A percentile compares a stretch with the other conserved stretches of the same genome.
These are phyloP conservation scores for Umbilicus rupestris DNA, from an alignment of 164 flowering plant genomes.

Conservation along the genomic window DNA sequence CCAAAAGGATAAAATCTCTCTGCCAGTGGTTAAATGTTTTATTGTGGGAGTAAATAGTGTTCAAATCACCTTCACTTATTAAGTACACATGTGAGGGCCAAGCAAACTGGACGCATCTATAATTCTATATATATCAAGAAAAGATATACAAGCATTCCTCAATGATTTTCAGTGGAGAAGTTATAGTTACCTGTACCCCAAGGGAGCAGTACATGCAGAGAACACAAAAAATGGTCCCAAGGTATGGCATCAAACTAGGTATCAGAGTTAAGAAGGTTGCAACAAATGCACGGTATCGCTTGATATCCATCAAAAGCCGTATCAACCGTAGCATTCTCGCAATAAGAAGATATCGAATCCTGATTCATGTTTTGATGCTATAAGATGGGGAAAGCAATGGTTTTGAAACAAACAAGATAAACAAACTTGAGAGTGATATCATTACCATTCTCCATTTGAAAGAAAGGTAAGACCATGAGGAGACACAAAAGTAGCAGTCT, in stretches of 20 bases:
- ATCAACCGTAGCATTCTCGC: constrained; percentile 89
- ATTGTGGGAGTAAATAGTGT: background rate
- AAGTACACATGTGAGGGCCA: background rate
- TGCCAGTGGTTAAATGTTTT: background rate
- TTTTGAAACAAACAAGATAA: background rate
- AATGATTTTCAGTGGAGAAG: constrained; percentile 5
- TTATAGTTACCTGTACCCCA: constrained; percentile 70
- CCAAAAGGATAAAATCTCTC: background rate
- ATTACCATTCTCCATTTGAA: constrained; percentile 94
- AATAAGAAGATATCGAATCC: constrained; percentile 96
- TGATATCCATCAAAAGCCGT: constrained; percentile 76
- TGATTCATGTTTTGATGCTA: constrained; percentile 58
- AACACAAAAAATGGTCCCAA: constrained; percentile 82
- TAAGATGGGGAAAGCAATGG: constrained; percentile 3
- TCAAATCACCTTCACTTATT: background rate
- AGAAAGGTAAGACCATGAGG: constrained; percentile 53
- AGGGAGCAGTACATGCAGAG: constrained; percentile 82
- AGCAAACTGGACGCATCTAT: background rate
- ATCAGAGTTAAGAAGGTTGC: constrained; percentile 83
- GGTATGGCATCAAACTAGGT: constrained; percentile 93
- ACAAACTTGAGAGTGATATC: background rate
- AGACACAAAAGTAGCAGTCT: constrained; percentile 59
- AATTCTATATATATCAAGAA: background rate
- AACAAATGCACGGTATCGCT: constrained; percentile 71
- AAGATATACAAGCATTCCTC: background rate